phyloP scores from a whole-genome alignment of 371 early-diverging fungal genomes.

The Saksenaea vasiformis region DNA sequence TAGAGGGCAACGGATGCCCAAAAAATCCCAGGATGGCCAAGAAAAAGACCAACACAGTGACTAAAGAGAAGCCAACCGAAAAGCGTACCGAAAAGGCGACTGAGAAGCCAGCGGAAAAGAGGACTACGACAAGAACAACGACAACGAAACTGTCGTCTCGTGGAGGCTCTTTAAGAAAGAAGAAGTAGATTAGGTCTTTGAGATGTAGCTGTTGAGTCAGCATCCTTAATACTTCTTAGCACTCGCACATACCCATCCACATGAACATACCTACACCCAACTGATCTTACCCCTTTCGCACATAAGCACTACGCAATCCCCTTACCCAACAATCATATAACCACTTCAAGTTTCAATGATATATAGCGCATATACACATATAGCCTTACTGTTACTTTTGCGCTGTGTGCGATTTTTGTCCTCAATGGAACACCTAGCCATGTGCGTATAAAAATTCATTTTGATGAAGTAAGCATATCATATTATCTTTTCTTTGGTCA shows the following conservation, averaged over 20 bases:
- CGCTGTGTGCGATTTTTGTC: background rate
- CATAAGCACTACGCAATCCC: background rate
- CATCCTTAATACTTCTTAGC: constrained; percentile 3
- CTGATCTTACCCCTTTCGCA: background rate
- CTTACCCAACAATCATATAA: background rate
- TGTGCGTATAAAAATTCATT: background rate
- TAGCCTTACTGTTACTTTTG: background rate
- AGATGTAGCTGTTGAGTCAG: constrained; percentile 7
- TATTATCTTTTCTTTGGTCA: background rate
- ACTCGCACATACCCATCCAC: background rate
- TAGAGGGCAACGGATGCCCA: constrained; percentile 58
- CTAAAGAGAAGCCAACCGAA: constrained; percentile 6
- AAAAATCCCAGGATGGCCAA: constrained; percentile 33
- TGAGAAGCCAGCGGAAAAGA: background rate
- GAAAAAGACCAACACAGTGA: constrained; percentile 13
- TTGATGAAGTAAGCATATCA: background rate
- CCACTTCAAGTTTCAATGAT: background rate
- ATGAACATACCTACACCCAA: background rate
- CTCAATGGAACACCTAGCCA: background rate
- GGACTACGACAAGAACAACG: background rate
- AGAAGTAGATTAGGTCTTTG: background rate
- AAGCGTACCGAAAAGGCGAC: background rate
- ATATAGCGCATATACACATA: background rate
- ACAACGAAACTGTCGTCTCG: background rate
- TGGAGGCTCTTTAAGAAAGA: constrained; percentile 7